Evolutionary conservation across 169 alveolate species (phyloP).

Genomic region (Miamiensis avidus): DNA sequence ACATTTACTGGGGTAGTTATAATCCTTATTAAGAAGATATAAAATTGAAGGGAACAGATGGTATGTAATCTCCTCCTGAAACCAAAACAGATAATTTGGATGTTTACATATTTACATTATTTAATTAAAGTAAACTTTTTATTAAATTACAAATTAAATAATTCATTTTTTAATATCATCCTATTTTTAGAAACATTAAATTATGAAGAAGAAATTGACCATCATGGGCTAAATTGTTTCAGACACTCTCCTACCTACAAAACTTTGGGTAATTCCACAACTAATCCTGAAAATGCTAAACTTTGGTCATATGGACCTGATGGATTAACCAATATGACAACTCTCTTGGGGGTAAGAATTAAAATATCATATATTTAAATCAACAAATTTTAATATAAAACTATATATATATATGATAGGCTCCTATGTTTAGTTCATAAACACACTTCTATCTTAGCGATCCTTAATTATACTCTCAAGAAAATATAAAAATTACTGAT

Average conservation of each 20-base stretch:
- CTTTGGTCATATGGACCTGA: background rate
- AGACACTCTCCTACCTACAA: background rate
- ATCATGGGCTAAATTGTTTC: background rate
- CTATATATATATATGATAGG: background rate
- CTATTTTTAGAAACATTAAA: background rate
- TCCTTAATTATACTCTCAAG: background rate
- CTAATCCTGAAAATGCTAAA: background rate
- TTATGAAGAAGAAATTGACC: background rate
- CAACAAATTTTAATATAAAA: too few species aligned
- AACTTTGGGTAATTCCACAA: background rate
- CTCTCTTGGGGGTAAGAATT: background rate
- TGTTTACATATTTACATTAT: background rate
- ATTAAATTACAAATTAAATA: too few species aligned
- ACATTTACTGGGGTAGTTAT: background rate
- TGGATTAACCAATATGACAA: background rate
- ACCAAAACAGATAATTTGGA: background rate
- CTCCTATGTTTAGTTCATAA: background rate
- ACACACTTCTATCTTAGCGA: background rate
- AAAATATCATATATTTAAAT: too few species aligned
- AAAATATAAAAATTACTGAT: background rate
- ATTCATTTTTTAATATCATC: background rate
- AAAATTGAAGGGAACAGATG: background rate
- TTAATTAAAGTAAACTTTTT: background rate
- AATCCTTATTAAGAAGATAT: background rate
- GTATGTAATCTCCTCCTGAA: background rate